Evolutionary conservation across 257 asterid genomes (phyloP).

Genomic region (Voacanga thouarsii): DNA sequence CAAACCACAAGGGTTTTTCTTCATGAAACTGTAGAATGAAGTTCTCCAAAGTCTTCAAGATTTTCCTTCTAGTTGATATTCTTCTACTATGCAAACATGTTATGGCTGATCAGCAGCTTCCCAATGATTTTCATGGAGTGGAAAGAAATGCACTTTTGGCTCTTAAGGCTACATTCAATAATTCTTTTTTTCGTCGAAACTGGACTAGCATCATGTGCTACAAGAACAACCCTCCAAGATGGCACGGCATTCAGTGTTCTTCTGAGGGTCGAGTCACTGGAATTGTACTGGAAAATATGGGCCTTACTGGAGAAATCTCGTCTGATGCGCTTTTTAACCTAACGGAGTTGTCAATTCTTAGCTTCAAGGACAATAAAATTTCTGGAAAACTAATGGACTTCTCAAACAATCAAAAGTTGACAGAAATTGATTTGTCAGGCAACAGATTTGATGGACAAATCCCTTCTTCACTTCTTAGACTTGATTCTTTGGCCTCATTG

Average conservation of each 20-base stretch:
- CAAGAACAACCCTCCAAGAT: constrained; percentile 41
- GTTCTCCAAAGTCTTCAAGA: constrained; percentile 24
- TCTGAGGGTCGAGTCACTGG: constrained; percentile 55
- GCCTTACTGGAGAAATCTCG: constrained; percentile 43
- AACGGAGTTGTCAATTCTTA: constrained; percentile 43
- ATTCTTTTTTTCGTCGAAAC: constrained; percentile 32
- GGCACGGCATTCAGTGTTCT: constrained; percentile 56
- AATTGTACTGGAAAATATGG: constrained; percentile 44
- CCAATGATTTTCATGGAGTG: constrained; percentile 39
- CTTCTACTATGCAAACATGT: constrained; percentile 12
- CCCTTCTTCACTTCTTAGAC: constrained; percentile 40
- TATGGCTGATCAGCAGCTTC: constrained; percentile 22
- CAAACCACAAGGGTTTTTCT: background rate
- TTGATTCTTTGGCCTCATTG: constrained; percentile 44
- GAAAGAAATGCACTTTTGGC: constrained; percentile 57
- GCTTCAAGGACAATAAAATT: constrained; percentile 54
- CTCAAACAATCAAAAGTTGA: constrained; percentile 39
- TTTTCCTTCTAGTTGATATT: constrained; percentile 29
- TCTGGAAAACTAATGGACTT: constrained; percentile 53
- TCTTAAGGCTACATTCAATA: constrained; percentile 38
- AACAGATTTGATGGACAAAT: constrained; percentile 49
- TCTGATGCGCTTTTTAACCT: constrained; percentile 42
- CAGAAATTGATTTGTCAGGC: constrained; percentile 43
- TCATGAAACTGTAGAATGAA: constrained; percentile 22
- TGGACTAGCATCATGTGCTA: constrained; percentile 67